Evolutionary conservation across 1,139 yeast species (phyloP), one percentile per base, ranked within the genome.

Genomic region (Chernovozyma sophiae-reginae): DNA sequence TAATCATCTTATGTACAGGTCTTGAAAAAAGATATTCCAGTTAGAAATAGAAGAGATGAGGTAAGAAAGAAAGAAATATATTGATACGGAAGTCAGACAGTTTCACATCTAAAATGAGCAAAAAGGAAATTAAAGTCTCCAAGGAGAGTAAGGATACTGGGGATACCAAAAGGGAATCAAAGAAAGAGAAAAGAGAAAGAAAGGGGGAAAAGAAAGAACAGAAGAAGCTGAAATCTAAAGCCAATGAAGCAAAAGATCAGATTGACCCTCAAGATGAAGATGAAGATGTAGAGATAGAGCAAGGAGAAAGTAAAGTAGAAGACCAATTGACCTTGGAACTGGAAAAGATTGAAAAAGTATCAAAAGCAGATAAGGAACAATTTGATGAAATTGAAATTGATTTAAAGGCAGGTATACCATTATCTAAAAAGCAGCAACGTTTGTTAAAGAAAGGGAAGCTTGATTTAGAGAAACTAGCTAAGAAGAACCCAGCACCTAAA

Each of bases 351-450:
- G 48, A 44, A 38, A 52, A 48, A 43, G 46, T 47, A 46, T 8
- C 43, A 37, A 44, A 39, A 8, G 3, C 5, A 23, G 38, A 44
- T 35, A 43, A 49, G 41, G 43, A 44, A 40, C 44, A 40, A 41
- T 43, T 50, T 28, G 80, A 72, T 26, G 95, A 87, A 55, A 72
- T 92, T 32, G 95, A 84, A 52, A 86, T 92, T 46, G 92, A 89
- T 53, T 68, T 92, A 40, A 67, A 72, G 22, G 85, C 80, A 32
- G 81, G 87, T 4, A 77, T 84, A 6, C 97, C 98, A 0, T 68
- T 90, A 36, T 89, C 97, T 14, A 89, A 86, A 61, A 92, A 92
- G 56, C 96, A 92, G 61, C 82, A 83, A 52, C 85, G 98, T 65
- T 68, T 83, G 48, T 65, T 86, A 49, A 90, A 94, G 60, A 84